phyloP scores from a whole-genome alignment of 2,329 filamentous ascomycete species.

The Aschersonia sp. region DNA sequence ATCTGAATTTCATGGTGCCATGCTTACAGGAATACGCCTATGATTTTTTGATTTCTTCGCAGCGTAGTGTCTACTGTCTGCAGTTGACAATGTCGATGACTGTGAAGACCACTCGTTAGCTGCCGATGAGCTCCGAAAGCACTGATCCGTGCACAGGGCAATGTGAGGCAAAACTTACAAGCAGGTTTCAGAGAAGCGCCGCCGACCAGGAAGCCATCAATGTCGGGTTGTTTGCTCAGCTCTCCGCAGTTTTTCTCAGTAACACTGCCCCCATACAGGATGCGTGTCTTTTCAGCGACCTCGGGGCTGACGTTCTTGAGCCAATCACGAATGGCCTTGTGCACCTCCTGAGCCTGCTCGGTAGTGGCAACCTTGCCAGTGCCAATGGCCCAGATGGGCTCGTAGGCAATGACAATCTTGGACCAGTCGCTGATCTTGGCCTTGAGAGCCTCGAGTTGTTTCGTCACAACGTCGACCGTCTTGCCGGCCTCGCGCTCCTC shows the following conservation, averaged over 20 bases:
- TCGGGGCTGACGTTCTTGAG: slow-evolving; percentile 61
- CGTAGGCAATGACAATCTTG: slow-evolving; percentile 93
- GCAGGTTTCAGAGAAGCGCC: slow-evolving; percentile 95
- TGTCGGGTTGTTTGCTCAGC: slow-evolving; percentile 80
- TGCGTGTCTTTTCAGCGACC: slow-evolving; percentile 73
- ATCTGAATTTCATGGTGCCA: neutral
- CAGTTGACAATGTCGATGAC: slow-evolving; percentile 47
- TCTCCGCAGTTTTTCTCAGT: slow-evolving; percentile 97
- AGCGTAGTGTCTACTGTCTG: slow-evolving; percentile 26
- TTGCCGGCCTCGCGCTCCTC: slow-evolving; percentile 78
- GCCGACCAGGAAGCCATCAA: slow-evolving; percentile 95
- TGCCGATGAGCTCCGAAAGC: neutral
- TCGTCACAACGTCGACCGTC: slow-evolving; percentile 75
- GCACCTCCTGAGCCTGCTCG: slow-evolving; percentile 85
- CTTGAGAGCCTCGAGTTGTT: slow-evolving; percentile 74
- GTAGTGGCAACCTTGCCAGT: slow-evolving; percentile 87
- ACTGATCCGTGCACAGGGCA: neutral
- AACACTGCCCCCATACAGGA: slow-evolving; percentile 94
- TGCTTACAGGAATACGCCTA: neutral
- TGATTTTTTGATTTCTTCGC: neutral
- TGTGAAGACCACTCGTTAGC: slow-evolving; percentile 8
- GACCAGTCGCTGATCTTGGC: slow-evolving; percentile 69
- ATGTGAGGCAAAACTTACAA: slow-evolving; percentile 41
- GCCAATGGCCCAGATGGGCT: slow-evolving; percentile 94
- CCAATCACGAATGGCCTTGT: slow-evolving; percentile 84